A percentile compares a stretch with the other conserved stretches of the same genome.
Evolutionary conservation across 495 filamentous ascomycete species (phyloP).

Genomic region (Penicillium cataractarum): DNA sequence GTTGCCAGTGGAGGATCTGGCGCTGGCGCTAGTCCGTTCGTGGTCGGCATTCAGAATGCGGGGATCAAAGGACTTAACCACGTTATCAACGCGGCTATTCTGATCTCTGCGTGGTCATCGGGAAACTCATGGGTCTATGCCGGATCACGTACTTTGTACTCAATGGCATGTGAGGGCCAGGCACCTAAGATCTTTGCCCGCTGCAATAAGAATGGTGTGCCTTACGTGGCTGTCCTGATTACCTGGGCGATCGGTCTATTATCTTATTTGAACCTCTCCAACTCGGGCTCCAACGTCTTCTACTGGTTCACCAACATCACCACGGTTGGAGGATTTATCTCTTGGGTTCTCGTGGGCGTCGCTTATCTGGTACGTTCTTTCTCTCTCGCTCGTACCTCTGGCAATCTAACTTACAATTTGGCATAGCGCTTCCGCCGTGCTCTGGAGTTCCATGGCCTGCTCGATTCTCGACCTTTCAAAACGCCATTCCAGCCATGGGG

Average conservation of each 20-base stretch:
- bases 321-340: neutral
- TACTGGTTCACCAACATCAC: neutral
- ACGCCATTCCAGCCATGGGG: no score
- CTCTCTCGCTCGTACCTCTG: neutral
- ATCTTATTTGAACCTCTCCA: neutral
- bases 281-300: neutral
- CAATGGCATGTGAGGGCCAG: no score
- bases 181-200: no score
- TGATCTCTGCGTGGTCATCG: neutral
- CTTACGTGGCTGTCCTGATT: no score
- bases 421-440: no score
- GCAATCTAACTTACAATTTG: neutral
- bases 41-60: neutral
- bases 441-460: no score
- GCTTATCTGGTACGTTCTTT: neutral
- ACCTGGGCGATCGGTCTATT: neutral
- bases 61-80: neutral
- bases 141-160: neutral
- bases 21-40: neutral
- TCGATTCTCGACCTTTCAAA: no score
- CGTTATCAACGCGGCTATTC: neutral
- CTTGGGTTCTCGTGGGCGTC: neutral
- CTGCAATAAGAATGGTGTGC: no score
- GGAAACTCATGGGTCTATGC: neutral
- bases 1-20: neutral